A percentile compares a stretch with the other conserved stretches of the same genome.
Evolutionary conservation across 1,139 yeast genomes (phyloP).

Genomic region (Candida freyschussii): DNA sequence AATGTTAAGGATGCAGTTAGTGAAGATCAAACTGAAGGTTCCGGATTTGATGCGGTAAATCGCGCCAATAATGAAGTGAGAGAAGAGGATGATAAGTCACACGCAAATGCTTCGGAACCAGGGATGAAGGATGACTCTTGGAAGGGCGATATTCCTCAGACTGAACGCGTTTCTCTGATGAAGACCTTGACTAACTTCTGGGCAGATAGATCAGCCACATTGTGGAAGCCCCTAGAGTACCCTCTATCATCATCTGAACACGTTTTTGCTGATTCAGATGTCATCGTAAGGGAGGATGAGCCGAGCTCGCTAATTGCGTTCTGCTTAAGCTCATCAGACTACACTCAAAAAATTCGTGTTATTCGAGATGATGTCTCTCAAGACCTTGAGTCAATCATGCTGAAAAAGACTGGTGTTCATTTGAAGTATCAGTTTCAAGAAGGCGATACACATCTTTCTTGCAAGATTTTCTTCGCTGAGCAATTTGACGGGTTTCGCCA

Average conservation of each 20-base stretch:
- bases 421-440: constrained; percentile 88
- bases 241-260: constrained; percentile 82
- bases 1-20: constrained; percentile 86
- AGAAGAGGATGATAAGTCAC: neutral
- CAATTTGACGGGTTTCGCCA: constrained; percentile 92
- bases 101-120: constrained; percentile 10
- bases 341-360: constrained; percentile 54
- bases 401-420: constrained; percentile 82
- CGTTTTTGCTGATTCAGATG: constrained; percentile 89
- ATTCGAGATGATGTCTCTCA: constrained; percentile 20
- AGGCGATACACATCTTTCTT: constrained; percentile 75
- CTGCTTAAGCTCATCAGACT: constrained; percentile 82
- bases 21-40: constrained; percentile 26
- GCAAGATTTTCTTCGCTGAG: constrained; percentile 92
- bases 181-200: constrained; percentile 87
- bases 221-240: constrained; percentile 90
- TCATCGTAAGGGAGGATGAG: constrained; percentile 93
- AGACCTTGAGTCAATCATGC: constrained; percentile 61
- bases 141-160: constrained; percentile 29
- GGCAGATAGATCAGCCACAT: constrained; percentile 95
- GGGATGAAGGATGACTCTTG: constrained; percentile 17
- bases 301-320: constrained; percentile 94
- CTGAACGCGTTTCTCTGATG: constrained; percentile 73
- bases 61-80: neutral
- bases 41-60: neutral